Evolutionary conservation across 2,329 filamentous ascomycete genomes (phyloP).

Genomic region (Periconia macrospinosa): DNA sequence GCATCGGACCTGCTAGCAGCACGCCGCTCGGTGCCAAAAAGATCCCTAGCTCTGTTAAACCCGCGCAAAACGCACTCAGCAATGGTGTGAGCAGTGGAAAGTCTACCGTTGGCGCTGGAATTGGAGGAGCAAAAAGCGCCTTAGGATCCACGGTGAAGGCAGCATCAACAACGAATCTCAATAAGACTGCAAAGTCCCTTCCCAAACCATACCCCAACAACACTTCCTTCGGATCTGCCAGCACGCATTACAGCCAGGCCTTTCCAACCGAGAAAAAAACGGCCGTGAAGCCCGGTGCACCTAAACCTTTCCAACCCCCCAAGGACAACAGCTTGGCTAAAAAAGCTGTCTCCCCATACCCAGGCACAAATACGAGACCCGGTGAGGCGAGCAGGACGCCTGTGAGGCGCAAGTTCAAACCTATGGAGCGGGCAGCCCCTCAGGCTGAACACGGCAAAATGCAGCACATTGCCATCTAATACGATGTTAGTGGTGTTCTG

Average conservation of each 20-base stretch:
- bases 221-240: constrained; percentile 8
- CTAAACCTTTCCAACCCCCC: constrained; percentile 29
- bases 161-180: background rate
- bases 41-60: constrained; percentile 16
- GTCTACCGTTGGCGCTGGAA: constrained; percentile 7
- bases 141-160: background rate
- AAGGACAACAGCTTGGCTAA: constrained; percentile 14
- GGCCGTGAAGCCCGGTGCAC: constrained; percentile 26
- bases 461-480: constrained; percentile 26
- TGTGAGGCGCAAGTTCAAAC: constrained; percentile 29
- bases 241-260: constrained; percentile 11
- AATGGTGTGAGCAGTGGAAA: constrained; percentile 9
- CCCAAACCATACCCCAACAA: constrained; percentile 9
- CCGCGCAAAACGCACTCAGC: constrained; percentile 26
- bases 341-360: constrained; percentile 23
- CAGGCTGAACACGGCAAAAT: constrained; percentile 31
- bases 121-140: constrained; percentile 7
- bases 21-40: constrained; percentile 34
- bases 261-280: constrained; percentile 28
- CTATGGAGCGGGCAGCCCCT: constrained; percentile 24
- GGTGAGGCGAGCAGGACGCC: constrained; percentile 29
- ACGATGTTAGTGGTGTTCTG: background rate
- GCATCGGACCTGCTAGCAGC: constrained; percentile 10
- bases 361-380: constrained; percentile 33
- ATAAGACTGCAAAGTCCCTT: constrained; percentile 5